Evolutionary conservation across 208 protist species (phyloP).

Genomic region (Spongospora subterranea): DNA sequence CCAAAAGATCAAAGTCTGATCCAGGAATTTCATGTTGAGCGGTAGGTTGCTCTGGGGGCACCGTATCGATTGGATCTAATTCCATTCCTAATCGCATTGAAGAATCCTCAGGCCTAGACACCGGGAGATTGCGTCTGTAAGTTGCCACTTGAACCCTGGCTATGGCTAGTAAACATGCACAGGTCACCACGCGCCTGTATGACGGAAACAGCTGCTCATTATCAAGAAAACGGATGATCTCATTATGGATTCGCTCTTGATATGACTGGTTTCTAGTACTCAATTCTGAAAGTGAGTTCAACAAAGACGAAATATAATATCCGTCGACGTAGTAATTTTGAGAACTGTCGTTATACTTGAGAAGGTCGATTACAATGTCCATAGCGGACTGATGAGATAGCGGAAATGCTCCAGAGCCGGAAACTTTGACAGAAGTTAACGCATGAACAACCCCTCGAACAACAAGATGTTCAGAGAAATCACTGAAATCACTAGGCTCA

Average conservation of each 20-base stretch:
- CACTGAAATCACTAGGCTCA: slow-evolving; percentile 33
- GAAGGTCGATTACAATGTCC: slow-evolving; percentile 27
- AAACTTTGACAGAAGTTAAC: not conserved
- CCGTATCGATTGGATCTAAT: not conserved
- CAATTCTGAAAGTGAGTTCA: not conserved
- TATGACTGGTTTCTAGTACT: not conserved
- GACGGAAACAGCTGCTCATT: slow-evolving; percentile 33
- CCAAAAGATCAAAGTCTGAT: not conserved
- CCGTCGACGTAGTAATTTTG: slow-evolving; percentile 45
- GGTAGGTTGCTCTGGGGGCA: not conserved
- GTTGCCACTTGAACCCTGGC: not conserved
- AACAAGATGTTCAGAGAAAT: slow-evolving; percentile 50
- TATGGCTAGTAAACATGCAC: slow-evolving; percentile 18
- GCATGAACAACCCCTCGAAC: not conserved
- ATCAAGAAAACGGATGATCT: slow-evolving; percentile 8
- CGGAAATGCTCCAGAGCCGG: not conserved
- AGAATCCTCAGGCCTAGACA: not conserved
- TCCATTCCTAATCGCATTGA: not conserved
- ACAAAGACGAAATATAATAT: not conserved
- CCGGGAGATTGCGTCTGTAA: not conserved
- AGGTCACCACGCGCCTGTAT: not conserved
- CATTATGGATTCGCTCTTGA: not conserved
- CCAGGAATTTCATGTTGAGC: not conserved
- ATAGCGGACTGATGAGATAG: not conserved
- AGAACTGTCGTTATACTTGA: slow-evolving; percentile 52